A percentile compares a stretch with the other conserved stretches of the same genome.
phyloP scores from a whole-genome alignment of 2,329 filamentous ascomycete genomes.

The Lachnellula suecica region DNA sequence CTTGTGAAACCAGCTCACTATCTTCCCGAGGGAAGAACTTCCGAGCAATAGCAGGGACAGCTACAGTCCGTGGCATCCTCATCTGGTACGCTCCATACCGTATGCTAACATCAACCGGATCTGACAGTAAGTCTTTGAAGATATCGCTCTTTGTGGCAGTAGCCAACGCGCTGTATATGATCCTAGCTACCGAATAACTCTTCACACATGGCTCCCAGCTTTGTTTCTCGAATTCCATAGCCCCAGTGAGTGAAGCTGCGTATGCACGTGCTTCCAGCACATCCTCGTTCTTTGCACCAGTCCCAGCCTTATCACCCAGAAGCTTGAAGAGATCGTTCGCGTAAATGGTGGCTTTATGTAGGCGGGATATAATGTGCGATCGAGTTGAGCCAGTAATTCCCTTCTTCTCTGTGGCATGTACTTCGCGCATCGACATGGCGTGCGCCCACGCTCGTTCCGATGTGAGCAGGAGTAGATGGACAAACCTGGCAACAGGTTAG shows the following conservation, averaged over 20 bases:
- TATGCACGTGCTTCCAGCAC: conserved; percentile 87
- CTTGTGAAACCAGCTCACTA: conserved; percentile 57
- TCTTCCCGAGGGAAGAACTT: conserved; percentile 73
- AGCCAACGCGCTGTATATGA: conserved; percentile 79
- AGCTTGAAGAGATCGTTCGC: conserved; percentile 67
- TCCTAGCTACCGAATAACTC: conserved; percentile 72
- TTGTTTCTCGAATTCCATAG: conserved; percentile 82
- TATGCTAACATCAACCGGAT: conserved; percentile 89
- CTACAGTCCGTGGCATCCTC: conserved; percentile 80
- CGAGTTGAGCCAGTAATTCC: conserved; percentile 77
- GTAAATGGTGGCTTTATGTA: conserved; percentile 74
- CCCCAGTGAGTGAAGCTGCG: conserved; percentile 71
- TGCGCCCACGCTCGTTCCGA: conserved; percentile 93
- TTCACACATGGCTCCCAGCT: conserved; percentile 78
- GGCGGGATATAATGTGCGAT: conserved; percentile 83
- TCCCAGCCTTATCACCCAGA: conserved; percentile 61
- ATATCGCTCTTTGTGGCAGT: conserved; percentile 68
- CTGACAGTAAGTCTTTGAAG: conserved; percentile 81
- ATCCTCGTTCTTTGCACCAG: conserved; percentile 67
- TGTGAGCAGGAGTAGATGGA: conserved; percentile 76
- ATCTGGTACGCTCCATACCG: conserved; percentile 93
- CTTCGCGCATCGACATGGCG: conserved; percentile 90
- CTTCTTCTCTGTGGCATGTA: conserved; percentile 76
- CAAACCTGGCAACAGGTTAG: conserved; percentile 65
- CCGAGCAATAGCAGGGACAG: conserved; percentile 75